phyloP scores from a whole-genome alignment of 2,329 filamentous ascomycete species.

The Furcasterigmium sp. region DNA sequence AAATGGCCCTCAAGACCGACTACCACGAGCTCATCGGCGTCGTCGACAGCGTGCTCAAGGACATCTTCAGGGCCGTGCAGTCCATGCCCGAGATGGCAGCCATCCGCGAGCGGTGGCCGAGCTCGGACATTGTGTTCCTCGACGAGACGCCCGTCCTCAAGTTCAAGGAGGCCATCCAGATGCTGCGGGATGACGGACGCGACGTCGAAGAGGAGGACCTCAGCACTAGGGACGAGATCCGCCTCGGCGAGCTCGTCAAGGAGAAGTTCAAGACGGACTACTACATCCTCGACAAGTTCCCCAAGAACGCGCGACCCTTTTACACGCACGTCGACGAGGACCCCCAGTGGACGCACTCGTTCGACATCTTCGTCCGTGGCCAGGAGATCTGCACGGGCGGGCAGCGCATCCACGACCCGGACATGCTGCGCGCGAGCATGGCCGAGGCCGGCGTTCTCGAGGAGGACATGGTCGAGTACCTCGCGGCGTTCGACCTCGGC shows the following conservation, averaged over 20 bases:
- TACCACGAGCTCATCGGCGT: slow-evolving; percentile 82
- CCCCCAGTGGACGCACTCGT: slow-evolving; percentile 76
- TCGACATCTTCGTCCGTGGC: slow-evolving; percentile 89
- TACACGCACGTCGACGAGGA: slow-evolving; percentile 83
- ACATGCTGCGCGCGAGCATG: slow-evolving; percentile 74
- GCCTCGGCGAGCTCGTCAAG: slow-evolving; percentile 77
- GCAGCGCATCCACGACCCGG: slow-evolving; percentile 82
- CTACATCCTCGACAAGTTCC: slow-evolving; percentile 93
- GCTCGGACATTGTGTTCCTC: slow-evolving; percentile 79
- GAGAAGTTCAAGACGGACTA: slow-evolving; percentile 86
- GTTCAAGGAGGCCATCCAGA: slow-evolving; percentile 72
- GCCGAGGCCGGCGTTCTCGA: slow-evolving; percentile 68
- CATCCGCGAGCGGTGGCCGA: slow-evolving; percentile 79
- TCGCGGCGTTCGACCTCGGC: slow-evolving; percentile 82
- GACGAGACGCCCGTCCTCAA: slow-evolving; percentile 78
- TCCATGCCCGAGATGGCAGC: slow-evolving; percentile 64
- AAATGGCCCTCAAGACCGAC: slow-evolving; percentile 85
- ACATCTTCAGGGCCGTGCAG: slow-evolving; percentile 48
- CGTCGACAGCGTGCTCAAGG: slow-evolving; percentile 76
- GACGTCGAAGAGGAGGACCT: slow-evolving; percentile 75
- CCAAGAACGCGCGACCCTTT: slow-evolving; percentile 76
- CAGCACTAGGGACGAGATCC: slow-evolving; percentile 79
- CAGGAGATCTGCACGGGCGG: slow-evolving; percentile 91
- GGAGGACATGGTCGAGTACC: slow-evolving; percentile 83
- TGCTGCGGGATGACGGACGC: slow-evolving; percentile 80